phyloP scores from a whole-genome alignment of 2,329 filamentous ascomycete species.

The Bipolaris oryzae region DNA sequence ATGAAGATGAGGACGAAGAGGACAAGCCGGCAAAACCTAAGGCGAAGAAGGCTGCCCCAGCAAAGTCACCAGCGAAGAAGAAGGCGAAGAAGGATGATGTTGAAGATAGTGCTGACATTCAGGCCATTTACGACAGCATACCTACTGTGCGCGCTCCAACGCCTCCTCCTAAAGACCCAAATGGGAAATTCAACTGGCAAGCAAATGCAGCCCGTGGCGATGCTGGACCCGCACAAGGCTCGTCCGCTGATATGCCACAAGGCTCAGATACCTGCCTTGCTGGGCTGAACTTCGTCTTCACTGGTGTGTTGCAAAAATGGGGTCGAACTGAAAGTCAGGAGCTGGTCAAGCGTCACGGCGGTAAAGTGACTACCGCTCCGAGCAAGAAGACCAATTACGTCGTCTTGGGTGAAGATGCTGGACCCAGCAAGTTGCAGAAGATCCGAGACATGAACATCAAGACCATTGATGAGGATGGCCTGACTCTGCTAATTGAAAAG shows the following conservation, averaged over 20 bases:
- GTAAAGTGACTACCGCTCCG: conserved; percentile 83
- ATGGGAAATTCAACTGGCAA: conserved; percentile 79
- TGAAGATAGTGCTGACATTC: conserved; percentile 72
- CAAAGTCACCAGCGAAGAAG: conserved; percentile 62
- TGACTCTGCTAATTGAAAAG: conserved; percentile 81
- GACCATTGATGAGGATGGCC: conserved; percentile 90
- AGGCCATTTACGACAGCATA: conserved; percentile 87
- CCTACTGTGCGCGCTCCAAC: conserved; percentile 82
- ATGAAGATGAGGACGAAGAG: conserved; percentile 60
- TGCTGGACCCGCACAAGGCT: conserved; percentile 66
- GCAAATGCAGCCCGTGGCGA: conserved; percentile 62
- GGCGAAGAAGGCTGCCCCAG: conserved; percentile 44
- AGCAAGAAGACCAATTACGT: conserved; percentile 95
- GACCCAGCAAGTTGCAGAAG: conserved; percentile 88
- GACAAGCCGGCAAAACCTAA: conserved; percentile 63
- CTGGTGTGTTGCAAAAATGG: conserved; percentile 80
- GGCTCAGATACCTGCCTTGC: conserved; percentile 89
- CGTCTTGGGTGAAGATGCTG: conserved; percentile 87
- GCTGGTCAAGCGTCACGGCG: conserved; percentile 90
- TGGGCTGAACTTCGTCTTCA: conserved; percentile 93
- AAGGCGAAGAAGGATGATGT: conserved; percentile 69
- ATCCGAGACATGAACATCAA: conserved; percentile 81
- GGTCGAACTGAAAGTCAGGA: conserved; percentile 83
- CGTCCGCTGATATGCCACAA: conserved; percentile 71
- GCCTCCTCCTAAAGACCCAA: conserved; percentile 73